Percentiles rank a stretch among this genome's conserved stretches.
Evolutionary conservation across 345 rosid genomes (phyloP).

Genomic region (Conringia planisiliqua): DNA sequence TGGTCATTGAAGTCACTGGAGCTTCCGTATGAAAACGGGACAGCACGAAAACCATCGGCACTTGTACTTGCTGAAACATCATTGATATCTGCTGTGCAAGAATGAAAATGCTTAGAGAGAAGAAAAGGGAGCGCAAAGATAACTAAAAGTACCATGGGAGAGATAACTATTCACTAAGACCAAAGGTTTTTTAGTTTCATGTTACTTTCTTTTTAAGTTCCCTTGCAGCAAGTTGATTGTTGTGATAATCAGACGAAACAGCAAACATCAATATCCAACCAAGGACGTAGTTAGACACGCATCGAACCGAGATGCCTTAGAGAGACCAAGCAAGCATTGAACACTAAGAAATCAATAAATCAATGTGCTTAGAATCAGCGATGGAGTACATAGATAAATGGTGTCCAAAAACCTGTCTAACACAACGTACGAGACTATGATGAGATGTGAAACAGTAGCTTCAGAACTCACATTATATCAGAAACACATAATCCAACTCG

Average conservation of each 20-base stretch:
- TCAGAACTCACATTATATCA: not conserved
- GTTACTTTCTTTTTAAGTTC: not conserved
- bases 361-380: not conserved
- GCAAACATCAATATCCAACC: not conserved
- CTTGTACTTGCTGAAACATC: constrained; percentile 40
- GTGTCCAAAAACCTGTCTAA: not conserved
- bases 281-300: not conserved
- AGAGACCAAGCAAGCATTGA: not conserved
- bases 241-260: not conserved
- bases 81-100: constrained; percentile 38
- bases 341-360: not conserved
- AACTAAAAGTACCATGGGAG: not conserved
- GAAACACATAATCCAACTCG: not conserved
- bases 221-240: not conserved
- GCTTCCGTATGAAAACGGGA: constrained; percentile 73
- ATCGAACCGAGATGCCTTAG: not conserved
- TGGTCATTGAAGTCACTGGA: constrained; percentile 38
- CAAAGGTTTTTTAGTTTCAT: not conserved
- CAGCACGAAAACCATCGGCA: constrained; percentile 50
- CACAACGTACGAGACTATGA: not conserved
- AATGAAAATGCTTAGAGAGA: not conserved
- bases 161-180: not conserved
- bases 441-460: not conserved
- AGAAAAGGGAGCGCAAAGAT: not conserved
- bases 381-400: not conserved